Evolutionary conservation across 2,329 filamentous ascomycete genomes (phyloP).

Genomic region (Bipolaris victoriae): DNA sequence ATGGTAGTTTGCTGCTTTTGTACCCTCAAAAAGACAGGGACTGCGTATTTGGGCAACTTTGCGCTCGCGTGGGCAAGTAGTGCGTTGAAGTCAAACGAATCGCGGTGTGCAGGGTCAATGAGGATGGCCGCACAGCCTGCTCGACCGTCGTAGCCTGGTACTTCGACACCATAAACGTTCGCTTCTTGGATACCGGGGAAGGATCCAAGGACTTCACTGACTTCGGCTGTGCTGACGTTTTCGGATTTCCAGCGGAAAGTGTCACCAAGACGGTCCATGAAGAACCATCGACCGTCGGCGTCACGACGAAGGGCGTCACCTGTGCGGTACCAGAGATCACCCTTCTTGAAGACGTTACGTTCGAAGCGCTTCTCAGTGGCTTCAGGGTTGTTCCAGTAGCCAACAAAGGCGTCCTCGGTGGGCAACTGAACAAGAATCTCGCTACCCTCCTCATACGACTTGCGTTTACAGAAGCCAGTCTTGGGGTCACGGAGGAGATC

Average conservation of each 20-base stretch:
- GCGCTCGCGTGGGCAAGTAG: conserved; percentile 65
- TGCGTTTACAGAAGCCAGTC: conserved; percentile 70
- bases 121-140: conserved; percentile 62
- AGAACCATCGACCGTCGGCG: conserved; percentile 55
- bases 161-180: conserved; percentile 57
- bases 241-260: conserved; percentile 59
- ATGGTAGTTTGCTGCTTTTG: conserved; percentile 65
- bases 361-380: conserved; percentile 66
- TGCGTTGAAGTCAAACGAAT: conserved; percentile 59
- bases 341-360: conserved; percentile 54
- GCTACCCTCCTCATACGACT: conserved; percentile 71
- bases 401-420: conserved; percentile 65
- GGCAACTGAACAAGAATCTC: conserved; percentile 74
- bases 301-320: conserved; percentile 56
- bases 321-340: conserved; percentile 57
- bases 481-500: conserved; percentile 69
- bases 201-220: conserved; percentile 54
- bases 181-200: conserved; percentile 55
- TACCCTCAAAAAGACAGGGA: conserved; percentile 74
- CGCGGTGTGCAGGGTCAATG: conserved; percentile 58
- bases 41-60: conserved; percentile 73
- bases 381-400: conserved; percentile 71
- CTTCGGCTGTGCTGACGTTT: conserved; percentile 58
- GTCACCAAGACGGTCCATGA: conserved; percentile 57
- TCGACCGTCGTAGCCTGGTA: conserved; percentile 59